phyloP scores from a whole-genome alignment of 306 rosid genomes.

The Boehmeria nivea region DNA sequence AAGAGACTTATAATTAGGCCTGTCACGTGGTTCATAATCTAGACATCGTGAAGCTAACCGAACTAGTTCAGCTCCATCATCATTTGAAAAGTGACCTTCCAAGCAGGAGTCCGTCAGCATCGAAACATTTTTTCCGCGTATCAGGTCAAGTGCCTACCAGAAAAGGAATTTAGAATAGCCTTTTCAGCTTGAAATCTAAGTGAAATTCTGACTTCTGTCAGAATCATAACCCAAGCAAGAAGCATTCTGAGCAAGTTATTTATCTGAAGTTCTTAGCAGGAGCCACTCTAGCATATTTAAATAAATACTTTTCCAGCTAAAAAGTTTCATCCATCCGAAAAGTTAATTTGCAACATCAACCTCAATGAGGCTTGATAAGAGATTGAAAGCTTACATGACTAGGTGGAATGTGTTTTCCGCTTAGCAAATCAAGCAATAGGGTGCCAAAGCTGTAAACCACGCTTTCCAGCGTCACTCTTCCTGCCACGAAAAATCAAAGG shows the following conservation, averaged over 20 bases:
- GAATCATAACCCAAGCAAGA: background rate
- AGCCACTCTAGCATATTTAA: background rate
- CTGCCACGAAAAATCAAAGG: slow-evolving; percentile 37
- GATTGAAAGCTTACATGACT: slow-evolving; percentile 54
- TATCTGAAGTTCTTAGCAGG: background rate
- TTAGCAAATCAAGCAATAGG: slow-evolving; percentile 77
- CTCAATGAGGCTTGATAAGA: slow-evolving; percentile 16
- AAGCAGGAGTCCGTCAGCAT: slow-evolving; percentile 84
- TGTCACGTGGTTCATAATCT: slow-evolving; percentile 77
- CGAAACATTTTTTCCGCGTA: slow-evolving; percentile 59
- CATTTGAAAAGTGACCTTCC: slow-evolving; percentile 79
- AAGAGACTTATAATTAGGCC: slow-evolving; percentile 83
- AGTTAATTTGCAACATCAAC: no score
- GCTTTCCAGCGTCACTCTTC: slow-evolving; percentile 76
- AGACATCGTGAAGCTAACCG: slow-evolving; percentile 77
- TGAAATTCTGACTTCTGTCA: background rate
- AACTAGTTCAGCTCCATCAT: slow-evolving; percentile 78
- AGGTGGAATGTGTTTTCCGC: slow-evolving; percentile 90
- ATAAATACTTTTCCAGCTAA: background rate
- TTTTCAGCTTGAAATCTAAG: slow-evolving; percentile 7
- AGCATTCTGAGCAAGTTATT: background rate
- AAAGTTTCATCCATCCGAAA: no score
- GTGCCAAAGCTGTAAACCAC: slow-evolving; percentile 87
- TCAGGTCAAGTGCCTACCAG: slow-evolving; percentile 76
- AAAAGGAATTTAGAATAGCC: slow-evolving; percentile 13